These are phyloP conservation scores for Tephrocybe sp. DNA, from an alignment of 768 basidiomycete species.

Conservation along the genomic window DNA sequence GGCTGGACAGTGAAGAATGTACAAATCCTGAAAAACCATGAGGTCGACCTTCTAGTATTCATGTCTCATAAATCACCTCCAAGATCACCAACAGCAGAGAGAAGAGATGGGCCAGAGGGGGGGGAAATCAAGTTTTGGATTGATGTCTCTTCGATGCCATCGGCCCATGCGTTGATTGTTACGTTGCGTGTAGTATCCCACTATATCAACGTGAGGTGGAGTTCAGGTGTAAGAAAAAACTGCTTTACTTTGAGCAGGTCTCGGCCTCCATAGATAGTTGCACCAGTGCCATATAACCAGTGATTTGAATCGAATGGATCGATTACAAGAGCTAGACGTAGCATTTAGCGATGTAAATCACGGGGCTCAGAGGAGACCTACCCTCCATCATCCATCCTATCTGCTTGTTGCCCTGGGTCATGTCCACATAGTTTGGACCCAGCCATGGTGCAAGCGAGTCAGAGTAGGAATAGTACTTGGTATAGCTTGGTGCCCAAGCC, in stretches of 20 bases:
- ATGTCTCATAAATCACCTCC: constrained; percentile 33
- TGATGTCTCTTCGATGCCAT: constrained; percentile 65
- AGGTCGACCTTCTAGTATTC: not conserved
- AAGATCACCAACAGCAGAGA: constrained; percentile 56
- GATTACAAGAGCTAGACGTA: constrained; percentile 44
- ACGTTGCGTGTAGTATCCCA: constrained; percentile 64
- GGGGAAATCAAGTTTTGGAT: constrained; percentile 59
- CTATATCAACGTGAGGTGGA: constrained; percentile 22
- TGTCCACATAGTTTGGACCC: constrained; percentile 46
- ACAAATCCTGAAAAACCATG: constrained; percentile 38
- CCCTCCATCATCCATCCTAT: constrained; percentile 77
- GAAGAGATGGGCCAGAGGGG: constrained; percentile 52
- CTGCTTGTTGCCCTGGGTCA: constrained; percentile 42
- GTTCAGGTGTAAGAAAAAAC: not conserved
- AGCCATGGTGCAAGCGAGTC: constrained; percentile 60
- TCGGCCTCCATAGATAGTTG: constrained; percentile 58
- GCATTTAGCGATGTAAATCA: not conserved
- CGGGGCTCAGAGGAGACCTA: constrained; percentile 13
- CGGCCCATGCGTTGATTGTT: constrained; percentile 55
- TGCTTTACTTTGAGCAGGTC: constrained; percentile 41
- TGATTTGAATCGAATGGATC: constrained; percentile 69
- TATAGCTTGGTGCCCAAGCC: constrained; percentile 49
- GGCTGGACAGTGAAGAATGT: constrained; percentile 39
- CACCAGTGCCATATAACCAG: constrained; percentile 71
- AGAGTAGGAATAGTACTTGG: constrained; percentile 52